Conservation (phyloP, 768 basidiomycete genomes). For the Hortiboletus flavorubellus region DNA sequence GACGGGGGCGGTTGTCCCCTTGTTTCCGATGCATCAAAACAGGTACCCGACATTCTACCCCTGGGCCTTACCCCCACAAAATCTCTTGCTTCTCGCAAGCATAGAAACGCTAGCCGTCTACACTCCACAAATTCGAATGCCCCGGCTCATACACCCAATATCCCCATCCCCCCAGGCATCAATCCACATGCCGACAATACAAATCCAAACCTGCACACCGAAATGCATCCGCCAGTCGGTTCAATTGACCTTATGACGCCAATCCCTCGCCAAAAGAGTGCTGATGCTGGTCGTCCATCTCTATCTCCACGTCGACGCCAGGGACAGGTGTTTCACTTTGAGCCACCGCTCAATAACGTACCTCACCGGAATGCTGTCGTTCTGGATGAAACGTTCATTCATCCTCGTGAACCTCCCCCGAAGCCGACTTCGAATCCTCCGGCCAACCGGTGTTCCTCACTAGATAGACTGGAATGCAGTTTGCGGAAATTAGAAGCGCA, state of each 20-base stretch:
- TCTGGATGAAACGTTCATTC: constrained; percentile 11
- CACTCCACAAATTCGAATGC: neutral
- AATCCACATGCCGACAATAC: neutral
- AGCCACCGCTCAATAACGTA: neutral
- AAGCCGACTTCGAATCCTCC: constrained; percentile 11
- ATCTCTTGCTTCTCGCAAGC: constrained; percentile 16
- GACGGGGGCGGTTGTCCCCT: neutral
- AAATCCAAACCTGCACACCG: neutral
- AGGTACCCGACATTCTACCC: constrained; percentile 14
- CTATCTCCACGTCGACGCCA: constrained; percentile 19
- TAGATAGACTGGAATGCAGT: constrained; percentile 34
- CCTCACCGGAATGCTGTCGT: neutral
- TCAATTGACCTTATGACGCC: neutral
- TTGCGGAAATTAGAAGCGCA: constrained; percentile 32
- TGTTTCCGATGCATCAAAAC: neutral
- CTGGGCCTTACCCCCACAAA: constrained; percentile 18
- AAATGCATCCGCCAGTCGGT: neutral
- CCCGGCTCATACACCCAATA: neutral
- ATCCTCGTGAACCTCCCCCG: constrained; percentile 21
- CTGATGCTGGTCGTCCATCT: constrained; percentile 4
- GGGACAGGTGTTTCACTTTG: constrained; percentile 25
- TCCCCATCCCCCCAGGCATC: neutral
- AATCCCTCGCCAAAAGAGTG: constrained; percentile 7
- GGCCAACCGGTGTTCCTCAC: constrained; percentile 26
- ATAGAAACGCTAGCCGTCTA: neutral